These are phyloP conservation scores for Tolypocladium album DNA, from an alignment of 2,329 filamentous ascomycete species.

Conservation along the genomic window DNA sequence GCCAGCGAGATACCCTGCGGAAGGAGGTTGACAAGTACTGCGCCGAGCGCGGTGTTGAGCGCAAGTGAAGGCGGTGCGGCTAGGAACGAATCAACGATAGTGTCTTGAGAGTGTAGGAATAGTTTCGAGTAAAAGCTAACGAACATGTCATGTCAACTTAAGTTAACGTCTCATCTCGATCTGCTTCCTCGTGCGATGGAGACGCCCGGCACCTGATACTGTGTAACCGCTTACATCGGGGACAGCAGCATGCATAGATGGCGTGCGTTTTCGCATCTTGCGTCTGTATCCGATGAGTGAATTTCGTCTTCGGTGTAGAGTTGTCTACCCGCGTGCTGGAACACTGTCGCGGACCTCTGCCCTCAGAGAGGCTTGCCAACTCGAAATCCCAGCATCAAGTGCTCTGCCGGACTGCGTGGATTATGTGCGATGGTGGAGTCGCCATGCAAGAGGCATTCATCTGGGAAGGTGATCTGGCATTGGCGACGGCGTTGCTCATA, in stretches of 20 bases:
- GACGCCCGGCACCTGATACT: not conserved
- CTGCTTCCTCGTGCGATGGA: not conserved
- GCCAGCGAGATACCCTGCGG: constrained; percentile 53
- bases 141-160: not conserved
- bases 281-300: not conserved
- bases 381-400: no score
- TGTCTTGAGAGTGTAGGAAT: not conserved
- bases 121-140: not conserved
- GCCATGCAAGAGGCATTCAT: not conserved
- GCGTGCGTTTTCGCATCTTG: not conserved
- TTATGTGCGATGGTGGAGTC: not conserved
- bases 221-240: not conserved
- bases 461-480: not conserved
- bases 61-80: not conserved
- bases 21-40: constrained; percentile 73
- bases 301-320: not conserved
- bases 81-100: not conserved
- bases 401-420: not conserved
- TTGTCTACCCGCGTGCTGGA: no score
- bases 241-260: not conserved
- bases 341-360: not conserved
- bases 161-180: not conserved
- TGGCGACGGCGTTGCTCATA: not conserved
- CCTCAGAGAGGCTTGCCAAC: not conserved
- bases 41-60: constrained; percentile 41